phyloP scores from a whole-genome alignment of 176 grass and related monocot genomes.

The Aegilops longissima region DNA sequence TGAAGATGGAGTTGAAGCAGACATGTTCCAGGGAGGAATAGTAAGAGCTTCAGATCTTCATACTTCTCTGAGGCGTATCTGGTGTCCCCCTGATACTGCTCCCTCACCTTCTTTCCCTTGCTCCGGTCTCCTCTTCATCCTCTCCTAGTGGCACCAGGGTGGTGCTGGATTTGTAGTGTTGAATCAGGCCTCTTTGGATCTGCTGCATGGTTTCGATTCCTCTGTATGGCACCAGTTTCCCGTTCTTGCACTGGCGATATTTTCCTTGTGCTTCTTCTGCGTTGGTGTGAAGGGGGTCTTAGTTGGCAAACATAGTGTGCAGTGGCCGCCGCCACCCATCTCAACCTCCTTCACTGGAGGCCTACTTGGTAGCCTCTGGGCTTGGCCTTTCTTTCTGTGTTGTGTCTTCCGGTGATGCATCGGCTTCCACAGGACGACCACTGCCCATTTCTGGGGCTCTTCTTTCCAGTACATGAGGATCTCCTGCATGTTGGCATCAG shows the following conservation, averaged over 20 bases:
- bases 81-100: neutral
- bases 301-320: neutral
- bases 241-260: neutral
- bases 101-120: slow-evolving; percentile 1
- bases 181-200: neutral
- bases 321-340: neutral
- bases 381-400: too few species aligned
- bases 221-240: too few species aligned
- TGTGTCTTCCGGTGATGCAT: too few species aligned
- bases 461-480: too few species aligned
- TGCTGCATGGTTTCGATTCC: too few species aligned
- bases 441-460: too few species aligned
- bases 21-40: neutral
- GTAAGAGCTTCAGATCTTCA: neutral
- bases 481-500: too few species aligned
- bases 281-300: neutral
- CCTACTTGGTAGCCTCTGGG: neutral
- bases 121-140: neutral
- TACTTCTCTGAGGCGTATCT: neutral
- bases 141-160: neutral
- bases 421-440: too few species aligned
- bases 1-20: neutral
- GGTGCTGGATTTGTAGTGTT: neutral
- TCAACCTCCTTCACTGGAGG: neutral
- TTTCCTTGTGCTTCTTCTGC: neutral